Evolutionary conservation across 2,329 filamentous ascomycete genomes (phyloP).

Genomic region (Fusarium oxysporum): DNA sequence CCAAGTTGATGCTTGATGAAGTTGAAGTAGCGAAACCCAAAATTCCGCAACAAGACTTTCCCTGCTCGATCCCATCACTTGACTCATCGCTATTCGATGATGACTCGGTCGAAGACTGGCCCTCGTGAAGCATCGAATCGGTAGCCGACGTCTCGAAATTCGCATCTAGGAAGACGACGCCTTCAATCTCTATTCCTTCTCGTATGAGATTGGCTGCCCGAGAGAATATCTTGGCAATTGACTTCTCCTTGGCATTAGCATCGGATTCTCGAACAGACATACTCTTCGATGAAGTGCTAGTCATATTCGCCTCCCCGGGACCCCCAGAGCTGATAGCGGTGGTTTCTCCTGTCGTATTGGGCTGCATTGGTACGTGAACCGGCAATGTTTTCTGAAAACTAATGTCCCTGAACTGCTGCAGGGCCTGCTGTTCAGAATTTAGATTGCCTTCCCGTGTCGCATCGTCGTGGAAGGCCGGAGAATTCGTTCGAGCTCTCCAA

Average conservation of each 20-base stretch:
- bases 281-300: slow-evolving; percentile 2
- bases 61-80: background rate
- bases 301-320: background rate
- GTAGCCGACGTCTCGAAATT: slow-evolving; percentile 37
- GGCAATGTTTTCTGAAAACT: slow-evolving; percentile 5
- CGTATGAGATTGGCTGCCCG: slow-evolving; percentile 58
- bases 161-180: slow-evolving; percentile 49
- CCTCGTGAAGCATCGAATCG: slow-evolving; percentile 34
- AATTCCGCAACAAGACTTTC: slow-evolving; percentile 46
- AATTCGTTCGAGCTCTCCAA: slow-evolving; percentile 34
- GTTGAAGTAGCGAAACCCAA: slow-evolving; percentile 54
- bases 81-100: slow-evolving; percentile 47
- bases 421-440: slow-evolving; percentile 26
- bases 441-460: slow-evolving; percentile 20
- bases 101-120: slow-evolving; percentile 15
- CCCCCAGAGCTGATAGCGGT: background rate
- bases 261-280: slow-evolving; percentile 2
- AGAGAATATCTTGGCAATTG: slow-evolving; percentile 50
- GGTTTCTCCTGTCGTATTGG: slow-evolving; percentile 8
- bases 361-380: slow-evolving; percentile 7
- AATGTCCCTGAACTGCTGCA: slow-evolving; percentile 12
- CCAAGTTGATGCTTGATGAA: slow-evolving; percentile 49
- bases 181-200: slow-evolving; percentile 56
- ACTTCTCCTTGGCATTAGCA: background rate
- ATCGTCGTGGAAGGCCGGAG: slow-evolving; percentile 21